These are phyloP conservation scores for Ceratobasidium sp. DNA, from an alignment of 1,284 basidiomycete genomes.

Conservation along the genomic window DNA sequence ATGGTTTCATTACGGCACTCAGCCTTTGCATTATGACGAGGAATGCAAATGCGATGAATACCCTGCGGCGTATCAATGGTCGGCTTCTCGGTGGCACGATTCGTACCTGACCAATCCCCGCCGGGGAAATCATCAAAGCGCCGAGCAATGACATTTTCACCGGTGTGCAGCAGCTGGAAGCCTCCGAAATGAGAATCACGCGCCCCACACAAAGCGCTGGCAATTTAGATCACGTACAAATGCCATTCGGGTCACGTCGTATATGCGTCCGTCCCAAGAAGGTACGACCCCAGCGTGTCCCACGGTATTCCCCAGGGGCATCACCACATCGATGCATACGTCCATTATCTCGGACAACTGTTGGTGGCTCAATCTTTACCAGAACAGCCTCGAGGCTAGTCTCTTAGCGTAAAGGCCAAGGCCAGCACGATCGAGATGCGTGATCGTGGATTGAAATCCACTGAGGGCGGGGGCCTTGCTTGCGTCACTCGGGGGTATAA, in stretches of 20 bases:
- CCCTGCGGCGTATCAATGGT: not conserved
- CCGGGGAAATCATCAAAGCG: too few species aligned
- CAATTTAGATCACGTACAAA: too few species aligned
- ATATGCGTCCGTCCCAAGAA: too few species aligned
- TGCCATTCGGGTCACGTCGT: too few species aligned
- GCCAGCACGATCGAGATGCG: not conserved
- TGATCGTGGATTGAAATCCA: not conserved
- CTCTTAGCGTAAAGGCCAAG: not conserved
- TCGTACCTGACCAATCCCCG: not conserved
- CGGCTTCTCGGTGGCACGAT: not conserved
- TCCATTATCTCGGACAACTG: not conserved
- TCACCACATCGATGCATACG: not conserved
- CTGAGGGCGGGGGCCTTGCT: not conserved
- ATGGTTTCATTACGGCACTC: too few species aligned
- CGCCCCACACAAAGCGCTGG: too few species aligned
- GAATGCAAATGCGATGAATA: not conserved
- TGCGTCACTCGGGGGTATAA: constrained; percentile 5
- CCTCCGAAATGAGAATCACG: too few species aligned
- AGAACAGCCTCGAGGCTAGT: not conserved
- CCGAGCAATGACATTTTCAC: too few species aligned
- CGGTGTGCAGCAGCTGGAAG: too few species aligned
- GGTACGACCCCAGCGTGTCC: too few species aligned
- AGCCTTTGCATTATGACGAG: too few species aligned
- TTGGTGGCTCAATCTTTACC: not conserved
- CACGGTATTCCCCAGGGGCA: not conserved